phyloP scores from a whole-genome alignment of 441 rosid genomes.

The Croton setiger region DNA sequence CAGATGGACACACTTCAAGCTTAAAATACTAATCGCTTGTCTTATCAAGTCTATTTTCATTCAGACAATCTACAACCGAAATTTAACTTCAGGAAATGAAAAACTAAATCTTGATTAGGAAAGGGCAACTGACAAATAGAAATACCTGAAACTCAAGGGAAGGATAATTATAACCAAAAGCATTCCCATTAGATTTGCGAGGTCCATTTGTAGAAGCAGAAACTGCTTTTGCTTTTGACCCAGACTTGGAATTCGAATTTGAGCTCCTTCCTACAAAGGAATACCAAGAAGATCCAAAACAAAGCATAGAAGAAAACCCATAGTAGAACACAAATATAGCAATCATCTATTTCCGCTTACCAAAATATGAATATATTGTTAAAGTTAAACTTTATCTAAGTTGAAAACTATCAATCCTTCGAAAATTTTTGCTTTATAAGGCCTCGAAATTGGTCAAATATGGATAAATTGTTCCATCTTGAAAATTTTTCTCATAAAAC shows the following conservation, averaged over 20 bases:
- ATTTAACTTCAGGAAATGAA: not conserved
- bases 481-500: not conserved
- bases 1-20: not conserved
- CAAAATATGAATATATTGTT: not conserved
- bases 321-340: not conserved
- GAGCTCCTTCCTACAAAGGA: constrained; percentile 43
- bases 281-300: constrained; percentile 10
- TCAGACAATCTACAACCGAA: not conserved
- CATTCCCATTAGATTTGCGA: constrained; percentile 31
- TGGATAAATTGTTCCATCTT: not conserved
- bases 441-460: not conserved
- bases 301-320: constrained; percentile 3
- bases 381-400: not conserved
- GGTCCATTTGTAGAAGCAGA: constrained; percentile 41
- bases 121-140: not conserved
- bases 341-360: not conserved
- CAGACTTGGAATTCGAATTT: constrained; percentile 28
- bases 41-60: not conserved
- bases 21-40: not conserved
- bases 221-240: constrained; percentile 31
- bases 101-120: constrained; percentile 2
- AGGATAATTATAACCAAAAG: constrained; percentile 52
- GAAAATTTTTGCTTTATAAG: not conserved
- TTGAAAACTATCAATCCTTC: not conserved
- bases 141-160: constrained; percentile 41